These are phyloP conservation scores for Gentiana straminea DNA, from an alignment of 257 asterid species.

Conservation along the genomic window DNA sequence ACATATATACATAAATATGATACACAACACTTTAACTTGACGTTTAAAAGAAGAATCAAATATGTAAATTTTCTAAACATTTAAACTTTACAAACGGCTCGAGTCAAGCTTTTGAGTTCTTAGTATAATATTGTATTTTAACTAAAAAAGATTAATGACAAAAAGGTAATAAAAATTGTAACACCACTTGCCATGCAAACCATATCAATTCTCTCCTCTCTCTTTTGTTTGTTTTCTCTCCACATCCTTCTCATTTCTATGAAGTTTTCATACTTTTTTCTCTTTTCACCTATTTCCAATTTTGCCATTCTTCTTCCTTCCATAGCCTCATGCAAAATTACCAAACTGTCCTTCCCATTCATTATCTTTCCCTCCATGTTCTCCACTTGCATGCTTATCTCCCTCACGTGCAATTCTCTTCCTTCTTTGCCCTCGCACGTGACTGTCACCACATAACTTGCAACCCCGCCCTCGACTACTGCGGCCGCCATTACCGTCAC, in stretches of 20 bases:
- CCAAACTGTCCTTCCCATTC: slow-evolving; percentile 45
- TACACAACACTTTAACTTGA: too few relatives aligned
- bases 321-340: slow-evolving; percentile 37
- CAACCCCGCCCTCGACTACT: slow-evolving; percentile 14
- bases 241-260: slow-evolving; percentile 22
- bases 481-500: slow-evolving; percentile 34
- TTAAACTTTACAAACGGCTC: too few relatives aligned
- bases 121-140: neutral
- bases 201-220: slow-evolving; percentile 47
- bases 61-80: too few relatives aligned
- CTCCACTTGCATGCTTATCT: slow-evolving; percentile 49
- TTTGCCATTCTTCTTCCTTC: slow-evolving; percentile 35
- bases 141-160: slow-evolving; percentile 25
- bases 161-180: slow-evolving; percentile 35
- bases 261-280: slow-evolving; percentile 23
- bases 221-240: slow-evolving; percentile 29
- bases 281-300: slow-evolving; percentile 19
- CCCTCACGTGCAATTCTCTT: slow-evolving; percentile 18
- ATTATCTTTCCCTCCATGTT: slow-evolving; percentile 56
- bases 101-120: too few relatives aligned
- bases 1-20: too few relatives aligned
- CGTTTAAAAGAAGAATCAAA: too few relatives aligned
- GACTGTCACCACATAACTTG: slow-evolving; percentile 46
- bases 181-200: slow-evolving; percentile 29
- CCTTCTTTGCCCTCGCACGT: slow-evolving; percentile 51